Base-by-base conservation (phyloP, 176 grass and related monocot genomes). In the Eremochloa ophiuroides region DNA sequence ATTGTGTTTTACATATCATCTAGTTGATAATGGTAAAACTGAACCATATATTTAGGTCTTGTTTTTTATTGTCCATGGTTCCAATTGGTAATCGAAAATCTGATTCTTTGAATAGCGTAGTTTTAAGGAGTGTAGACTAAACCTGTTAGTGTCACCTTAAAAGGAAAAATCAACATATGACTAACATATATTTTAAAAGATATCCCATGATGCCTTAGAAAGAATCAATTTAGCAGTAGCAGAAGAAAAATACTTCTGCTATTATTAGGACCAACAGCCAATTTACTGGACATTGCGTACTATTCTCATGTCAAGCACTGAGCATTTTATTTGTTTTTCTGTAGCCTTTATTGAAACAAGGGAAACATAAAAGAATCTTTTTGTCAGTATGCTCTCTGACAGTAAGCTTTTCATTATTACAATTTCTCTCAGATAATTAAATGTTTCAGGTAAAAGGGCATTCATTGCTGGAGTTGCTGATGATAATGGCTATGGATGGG, bases 401-500 rank as follows among this genome's bases (percentile, higher is more conserved):
- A 14, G 5, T 33, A 78, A 79, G 3, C 42, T 25, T 60, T 58
- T 11, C 31, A 33, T 50, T 51, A 51, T 22, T 35, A 13, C 16
- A 27, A 17, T 28, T 50, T 64, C 83, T 85, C 66, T 85, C n/a
- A 78, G 64, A 51, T 80, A 44, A 22, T 16, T n/a, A 40, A 71
- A 41, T 80, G 14, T 82, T 62, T 73, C 66, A 98, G 95, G 95
- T 62, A 95, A 95, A 87, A 95, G 92, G 68, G 95, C 92, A 59
- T 98, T 98, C 83, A 95, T 98, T 89, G 95, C 92, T 86, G 95
- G 95, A 85, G 83, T 98, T 28, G 95, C 95, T 79, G 95, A 95
- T 89, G 95, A 98, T 69, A 98, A 98, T 95, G 95, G 95, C 58
- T 98, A 95, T 86, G 95, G 95, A 59, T 98, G 95, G 95, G 95